These are phyloP conservation scores for Chlorella vulgaris DNA, from an alignment of 139 green algal species.

Conservation along the genomic window DNA sequence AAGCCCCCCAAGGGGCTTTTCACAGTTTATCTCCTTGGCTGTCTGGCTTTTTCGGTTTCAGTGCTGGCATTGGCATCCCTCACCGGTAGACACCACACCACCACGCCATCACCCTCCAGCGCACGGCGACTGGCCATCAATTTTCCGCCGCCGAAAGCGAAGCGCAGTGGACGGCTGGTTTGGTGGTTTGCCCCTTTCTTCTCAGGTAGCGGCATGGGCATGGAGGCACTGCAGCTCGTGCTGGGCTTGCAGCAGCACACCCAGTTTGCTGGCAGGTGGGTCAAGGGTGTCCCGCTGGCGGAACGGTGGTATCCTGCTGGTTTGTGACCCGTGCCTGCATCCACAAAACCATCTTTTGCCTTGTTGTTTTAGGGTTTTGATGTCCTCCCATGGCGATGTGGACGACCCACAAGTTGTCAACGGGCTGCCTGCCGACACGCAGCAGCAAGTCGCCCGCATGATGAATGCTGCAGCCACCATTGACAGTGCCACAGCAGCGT, in stretches of 20 bases:
- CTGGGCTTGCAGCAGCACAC: constrained; percentile 17
- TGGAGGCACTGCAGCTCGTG: constrained; percentile 11
- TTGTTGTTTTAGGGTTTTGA: constrained; percentile 17
- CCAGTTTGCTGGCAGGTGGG: background rate
- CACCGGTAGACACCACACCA: too few relatives aligned
- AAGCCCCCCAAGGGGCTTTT: too few relatives aligned
- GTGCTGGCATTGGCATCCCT: too few relatives aligned
- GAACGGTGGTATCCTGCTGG: too few relatives aligned
- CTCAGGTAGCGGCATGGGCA: background rate
- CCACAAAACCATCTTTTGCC: background rate
- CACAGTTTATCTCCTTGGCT: too few relatives aligned
- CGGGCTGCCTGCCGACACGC: background rate
- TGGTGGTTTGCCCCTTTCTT: constrained; percentile 29
- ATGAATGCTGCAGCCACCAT: background rate
- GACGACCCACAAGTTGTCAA: constrained; percentile 7
- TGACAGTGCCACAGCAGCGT: background rate
- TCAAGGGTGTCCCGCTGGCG: too few relatives aligned
- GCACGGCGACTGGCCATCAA: too few relatives aligned
- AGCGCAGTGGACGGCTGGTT: background rate
- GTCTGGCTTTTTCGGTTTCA: too few relatives aligned
- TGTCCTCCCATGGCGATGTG: background rate
- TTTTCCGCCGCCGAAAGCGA: too few relatives aligned
- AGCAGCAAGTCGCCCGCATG: constrained; percentile 4
- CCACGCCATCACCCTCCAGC: too few relatives aligned
- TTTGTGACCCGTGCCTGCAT: too few relatives aligned